A percentile compares a stretch with the other conserved stretches of the same genome.
These are phyloP conservation scores for Auriscalpium microsporum DNA, from an alignment of 768 basidiomycete species.

Conservation along the genomic window DNA sequence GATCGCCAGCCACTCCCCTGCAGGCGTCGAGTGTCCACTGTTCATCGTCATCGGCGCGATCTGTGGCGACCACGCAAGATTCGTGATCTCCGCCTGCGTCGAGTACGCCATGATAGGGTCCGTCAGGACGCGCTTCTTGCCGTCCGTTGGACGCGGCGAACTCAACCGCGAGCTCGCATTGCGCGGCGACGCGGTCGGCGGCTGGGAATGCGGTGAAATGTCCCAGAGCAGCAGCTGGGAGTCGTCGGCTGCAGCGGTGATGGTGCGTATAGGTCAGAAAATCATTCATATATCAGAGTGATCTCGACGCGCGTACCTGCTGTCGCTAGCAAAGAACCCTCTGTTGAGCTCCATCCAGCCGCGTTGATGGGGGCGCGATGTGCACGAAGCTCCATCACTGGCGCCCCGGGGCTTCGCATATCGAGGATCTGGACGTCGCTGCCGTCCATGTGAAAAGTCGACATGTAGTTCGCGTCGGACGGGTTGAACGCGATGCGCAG, in stretches of 20 bases:
- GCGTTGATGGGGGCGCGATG: constrained; percentile 80
- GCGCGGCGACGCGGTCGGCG: constrained; percentile 55
- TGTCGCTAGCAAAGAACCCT: constrained; percentile 78
- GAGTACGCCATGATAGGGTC: constrained; percentile 85
- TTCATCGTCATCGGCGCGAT: constrained; percentile 72
- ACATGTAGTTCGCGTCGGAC: constrained; percentile 88
- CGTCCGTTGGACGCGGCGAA: constrained; percentile 67
- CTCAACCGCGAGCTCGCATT: constrained; percentile 61
- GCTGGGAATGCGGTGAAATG: constrained; percentile 54
- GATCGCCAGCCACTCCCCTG: constrained; percentile 84
- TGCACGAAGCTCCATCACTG: constrained; percentile 84
- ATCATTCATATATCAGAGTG: too few relatives aligned
- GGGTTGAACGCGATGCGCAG: constrained; percentile 89
- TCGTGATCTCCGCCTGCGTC: constrained; percentile 68
- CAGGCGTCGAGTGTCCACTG: constrained; percentile 60
- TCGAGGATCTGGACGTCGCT: constrained; percentile 87
- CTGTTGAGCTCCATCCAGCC: constrained; percentile 83
- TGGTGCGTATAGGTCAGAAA: too few relatives aligned
- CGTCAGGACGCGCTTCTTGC: constrained; percentile 62
- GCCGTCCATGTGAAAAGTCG: constrained; percentile 94
- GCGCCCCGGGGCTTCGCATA: constrained; percentile 93
- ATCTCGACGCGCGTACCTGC: constrained; percentile 49
- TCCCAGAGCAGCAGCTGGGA: constrained; percentile 94
- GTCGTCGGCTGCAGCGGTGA: constrained; percentile 63
- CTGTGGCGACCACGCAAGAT: constrained; percentile 82